Conservation (phyloP, 441 rosid genomes). For the Arabidopsis hybrid region DNA sequence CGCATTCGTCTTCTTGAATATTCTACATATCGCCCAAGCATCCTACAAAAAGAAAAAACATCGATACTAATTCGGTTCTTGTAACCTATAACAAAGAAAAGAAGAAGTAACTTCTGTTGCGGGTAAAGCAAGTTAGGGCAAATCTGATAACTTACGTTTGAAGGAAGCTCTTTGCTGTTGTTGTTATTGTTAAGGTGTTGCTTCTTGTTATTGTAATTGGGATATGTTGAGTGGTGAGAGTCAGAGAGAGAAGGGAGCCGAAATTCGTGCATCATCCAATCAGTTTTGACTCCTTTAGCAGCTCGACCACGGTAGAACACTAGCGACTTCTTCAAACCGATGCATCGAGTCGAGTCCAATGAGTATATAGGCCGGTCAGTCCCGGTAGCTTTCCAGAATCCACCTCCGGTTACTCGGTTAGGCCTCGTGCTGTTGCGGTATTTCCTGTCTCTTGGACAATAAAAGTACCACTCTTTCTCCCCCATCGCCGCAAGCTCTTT, state of each 20-base stretch:
- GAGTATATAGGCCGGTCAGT: slow-evolving; percentile 95
- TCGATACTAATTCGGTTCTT: no score
- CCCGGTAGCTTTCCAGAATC: slow-evolving; percentile 98
- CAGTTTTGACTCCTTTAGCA: slow-evolving; percentile 92
- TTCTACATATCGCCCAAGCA: slow-evolving; percentile 97
- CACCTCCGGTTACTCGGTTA: slow-evolving; percentile 89
- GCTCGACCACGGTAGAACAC: slow-evolving; percentile 96
- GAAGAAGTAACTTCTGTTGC: slow-evolving; percentile 3
- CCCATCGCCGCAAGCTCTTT: slow-evolving; percentile 78
- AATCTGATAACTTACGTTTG: slow-evolving; percentile 54
- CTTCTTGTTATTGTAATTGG: slow-evolving; percentile 61
- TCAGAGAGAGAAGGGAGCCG: slow-evolving; percentile 76
- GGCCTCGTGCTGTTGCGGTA: slow-evolving; percentile 91
- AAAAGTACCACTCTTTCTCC: slow-evolving; percentile 95
- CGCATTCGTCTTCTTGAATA: slow-evolving; percentile 88
- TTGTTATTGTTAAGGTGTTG: slow-evolving; percentile 45
- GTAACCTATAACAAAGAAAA: background rate
- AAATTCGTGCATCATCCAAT: slow-evolving; percentile 99
- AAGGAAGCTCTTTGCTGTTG: slow-evolving; percentile 51
- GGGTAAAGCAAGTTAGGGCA: slow-evolving; percentile 22
- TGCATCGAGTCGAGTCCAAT: slow-evolving; percentile 71
- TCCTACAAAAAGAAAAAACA: slow-evolving; percentile 53
- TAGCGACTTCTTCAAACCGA: slow-evolving; percentile 89
- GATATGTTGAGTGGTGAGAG: slow-evolving; percentile 51
- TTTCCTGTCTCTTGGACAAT: slow-evolving; percentile 90